Evolutionary conservation across 352 stramenopile species (phyloP), one percentile per base, ranked within the genome.

Genomic region (Pythium folliculosum): DNA sequence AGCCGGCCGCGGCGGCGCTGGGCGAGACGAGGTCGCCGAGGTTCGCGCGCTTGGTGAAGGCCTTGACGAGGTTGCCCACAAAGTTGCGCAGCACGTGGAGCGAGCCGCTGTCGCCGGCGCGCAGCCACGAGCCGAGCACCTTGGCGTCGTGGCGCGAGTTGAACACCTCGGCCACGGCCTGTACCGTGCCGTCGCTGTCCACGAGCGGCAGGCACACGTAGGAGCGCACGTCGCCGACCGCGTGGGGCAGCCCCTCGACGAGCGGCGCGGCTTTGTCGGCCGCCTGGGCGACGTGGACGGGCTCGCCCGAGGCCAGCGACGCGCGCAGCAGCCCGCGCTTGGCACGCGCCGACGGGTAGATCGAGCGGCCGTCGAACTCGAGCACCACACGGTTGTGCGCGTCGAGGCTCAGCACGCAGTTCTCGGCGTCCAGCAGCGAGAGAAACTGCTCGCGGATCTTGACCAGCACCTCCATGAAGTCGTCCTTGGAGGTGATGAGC

Each of bases 181-280:
- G 80, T 32, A 90, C 78, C 9, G 40, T 75, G 23, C 72, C 79
- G 16, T 76, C 71, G 38, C 75, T 77, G 63, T 92, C 80, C 35
- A 84, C 72, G 2, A 92, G 79, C n/a, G 84, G 84, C 32, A 91
- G 60, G 53, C 84, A 92, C 30, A 92, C 57, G 65, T 91, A 91
- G 3, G 82, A 89, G 61, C 83, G 77, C 5, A 90, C 47, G n/a
- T 84, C 63, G 23, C 53, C 72, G 40, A 78, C 76, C 13, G 71
- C 76, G 7, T 67, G 51, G 1, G 65, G 55, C 17, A 81, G 50
- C 1, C 77, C 71, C 19, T 73, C 63, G 22, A 78, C 44, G 7
- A 79, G 55, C 19, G 57, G 59, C 21, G 60, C 60, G 2, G 5
- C 17, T 4, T n/a, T 44, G 14, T 70, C 48, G 23, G 68, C 57